phyloP scores from a whole-genome alignment of 108 stramenopile species.

The Fragilariopsis cylindrus region DNA sequence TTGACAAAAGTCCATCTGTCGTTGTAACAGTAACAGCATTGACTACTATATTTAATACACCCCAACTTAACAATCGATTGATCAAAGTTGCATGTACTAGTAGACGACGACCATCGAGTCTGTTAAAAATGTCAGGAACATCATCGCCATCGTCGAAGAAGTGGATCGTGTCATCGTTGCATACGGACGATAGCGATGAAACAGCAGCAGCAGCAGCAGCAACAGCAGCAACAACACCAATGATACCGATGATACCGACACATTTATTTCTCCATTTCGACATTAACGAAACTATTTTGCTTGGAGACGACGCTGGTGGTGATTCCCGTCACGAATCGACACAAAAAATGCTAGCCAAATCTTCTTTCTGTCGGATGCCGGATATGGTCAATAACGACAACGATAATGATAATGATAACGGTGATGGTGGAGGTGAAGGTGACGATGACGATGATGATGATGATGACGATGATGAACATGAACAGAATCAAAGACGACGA shows the following conservation, averaged over 20 bases:
- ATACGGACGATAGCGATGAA: not conserved
- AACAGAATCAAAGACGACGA: not conserved
- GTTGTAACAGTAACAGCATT: not conserved
- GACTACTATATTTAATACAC: not conserved
- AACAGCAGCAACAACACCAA: not conserved
- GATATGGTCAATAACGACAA: not conserved
- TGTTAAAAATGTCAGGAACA: not conserved
- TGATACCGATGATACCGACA: constrained; percentile 24
- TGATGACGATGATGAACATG: no score
- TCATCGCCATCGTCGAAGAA: not conserved
- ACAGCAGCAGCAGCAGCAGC: not conserved
- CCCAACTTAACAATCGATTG: not conserved
- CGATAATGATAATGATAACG: not conserved
- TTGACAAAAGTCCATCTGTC: no score
- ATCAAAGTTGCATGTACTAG: not conserved
- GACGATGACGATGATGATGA: no score
- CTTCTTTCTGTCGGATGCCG: constrained; percentile 72
- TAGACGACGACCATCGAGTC: not conserved
- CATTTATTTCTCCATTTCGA: constrained; percentile 65
- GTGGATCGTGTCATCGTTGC: constrained; percentile 19
- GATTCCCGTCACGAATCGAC: constrained; percentile 70
- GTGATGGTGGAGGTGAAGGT: not conserved
- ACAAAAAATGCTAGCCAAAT: constrained; percentile 83
- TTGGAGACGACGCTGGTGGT: constrained; percentile 85
- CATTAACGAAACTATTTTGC: constrained; percentile 85